Percentiles rank a stretch among this genome's conserved stretches.
These are phyloP conservation scores for Cucumis variabilis DNA, from an alignment of 331 rosid genomes.

Conservation along the genomic window DNA sequence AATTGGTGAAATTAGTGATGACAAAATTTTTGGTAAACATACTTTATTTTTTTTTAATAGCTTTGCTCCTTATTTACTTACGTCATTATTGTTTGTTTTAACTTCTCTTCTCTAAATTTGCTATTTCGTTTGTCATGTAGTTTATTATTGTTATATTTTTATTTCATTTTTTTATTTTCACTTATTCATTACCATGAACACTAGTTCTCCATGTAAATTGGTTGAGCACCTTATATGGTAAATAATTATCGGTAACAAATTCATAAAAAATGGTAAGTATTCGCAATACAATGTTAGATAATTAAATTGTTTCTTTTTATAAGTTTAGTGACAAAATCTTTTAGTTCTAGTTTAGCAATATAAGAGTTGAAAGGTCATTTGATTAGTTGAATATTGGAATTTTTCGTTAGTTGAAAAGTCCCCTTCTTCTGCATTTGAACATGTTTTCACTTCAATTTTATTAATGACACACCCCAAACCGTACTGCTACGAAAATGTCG, in stretches of 20 bases:
- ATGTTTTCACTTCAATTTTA: too few species aligned
- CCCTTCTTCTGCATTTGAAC: too few species aligned
- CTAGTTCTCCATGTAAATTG: neutral
- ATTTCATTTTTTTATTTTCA: neutral
- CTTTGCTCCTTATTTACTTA: neutral
- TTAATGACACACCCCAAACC: too few species aligned
- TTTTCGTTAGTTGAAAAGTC: too few species aligned
- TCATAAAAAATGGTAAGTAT: neutral
- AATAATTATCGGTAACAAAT: neutral
- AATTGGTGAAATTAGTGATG: slow-evolving; percentile 97
- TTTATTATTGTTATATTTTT: neutral
- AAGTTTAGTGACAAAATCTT: neutral
- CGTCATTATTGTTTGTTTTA: neutral
- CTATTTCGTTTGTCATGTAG: neutral
- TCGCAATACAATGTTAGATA: neutral
- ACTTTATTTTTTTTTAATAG: neutral
- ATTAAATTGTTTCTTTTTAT: neutral
- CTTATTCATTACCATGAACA: slow-evolving; percentile 3
- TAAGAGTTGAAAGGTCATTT: neutral
- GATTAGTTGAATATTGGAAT: too few species aligned
- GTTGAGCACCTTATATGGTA: neutral
- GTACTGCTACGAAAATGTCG: too few species aligned
- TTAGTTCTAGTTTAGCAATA: neutral
- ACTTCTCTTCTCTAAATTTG: neutral
- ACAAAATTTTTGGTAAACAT: slow-evolving; percentile 81